Evolutionary conservation across 2,329 filamentous ascomycete genomes (phyloP), one percentile per base, ranked within the genome.

Genomic region (Aspergillus brunneoviolaceus): DNA sequence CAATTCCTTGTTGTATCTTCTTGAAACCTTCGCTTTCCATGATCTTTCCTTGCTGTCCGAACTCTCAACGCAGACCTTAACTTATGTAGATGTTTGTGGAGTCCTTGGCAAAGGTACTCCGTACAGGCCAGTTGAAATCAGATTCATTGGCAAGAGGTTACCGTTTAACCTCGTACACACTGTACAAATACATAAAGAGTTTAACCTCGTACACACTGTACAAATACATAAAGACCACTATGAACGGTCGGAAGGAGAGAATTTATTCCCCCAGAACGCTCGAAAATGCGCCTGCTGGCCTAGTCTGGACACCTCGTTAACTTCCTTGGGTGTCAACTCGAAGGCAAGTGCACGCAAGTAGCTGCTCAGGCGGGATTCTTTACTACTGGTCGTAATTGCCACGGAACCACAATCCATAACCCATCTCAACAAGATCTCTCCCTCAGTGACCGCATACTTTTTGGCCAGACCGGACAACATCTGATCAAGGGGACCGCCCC

Each of bases 371-470:
- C 85, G 77, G 63, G 84, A 79, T 72, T 87, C 85, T 69, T 87
- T 88, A 52, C 79, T 75, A 59, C 82, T 85, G 2, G 86, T 88
- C 5, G 85, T 87, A 60, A 89, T 81, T 0, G 82, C 74, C 16
- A 87, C 79, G 59, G 83, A 72, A 25, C 84, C 85, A 66, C 85
- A 84, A 64, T 88, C 85, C 54, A 88, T 80, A 52, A 80, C 82
- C 85, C 85, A 89, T 55, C 86, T 75, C 57, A 88, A 68, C 54
- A 80, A 73, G 56, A 88, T 81, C 71, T 88, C 85, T 1, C 79
- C 81, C 51, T 84, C 80, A 55, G 71, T 80, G 49, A 87, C 85
- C 0, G 79, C 83, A 68, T 88, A 88, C 72, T 88, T 88, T 69
- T 82, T 82, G n/a, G 82, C 79, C 60, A 88, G 69, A 2, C 68